Conservation (phyloP, 2,329 filamentous ascomycete genomes). For the Leptographium wingfieldii region DNA sequence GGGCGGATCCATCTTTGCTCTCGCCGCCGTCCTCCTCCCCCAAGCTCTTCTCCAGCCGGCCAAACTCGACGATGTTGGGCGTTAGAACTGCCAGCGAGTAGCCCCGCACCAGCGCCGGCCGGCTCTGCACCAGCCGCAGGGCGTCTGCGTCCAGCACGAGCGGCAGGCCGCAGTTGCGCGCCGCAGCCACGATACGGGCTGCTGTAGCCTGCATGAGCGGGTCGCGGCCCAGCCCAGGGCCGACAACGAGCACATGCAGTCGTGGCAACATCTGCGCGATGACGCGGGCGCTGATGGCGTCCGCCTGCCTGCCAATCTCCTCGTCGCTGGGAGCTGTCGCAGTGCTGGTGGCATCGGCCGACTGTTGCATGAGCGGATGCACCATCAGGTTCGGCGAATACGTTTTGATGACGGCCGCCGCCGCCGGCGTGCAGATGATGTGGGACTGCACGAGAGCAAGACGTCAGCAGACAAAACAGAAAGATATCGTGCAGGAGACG, state of each 20-base stretch:
- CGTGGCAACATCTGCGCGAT: slow-evolving; percentile 68
- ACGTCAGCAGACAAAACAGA: neutral
- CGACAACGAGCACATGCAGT: slow-evolving; percentile 84
- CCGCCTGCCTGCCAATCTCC: slow-evolving; percentile 39
- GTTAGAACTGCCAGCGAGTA: slow-evolving; percentile 81
- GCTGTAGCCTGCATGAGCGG: slow-evolving; percentile 81
- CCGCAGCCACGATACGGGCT: slow-evolving; percentile 64
- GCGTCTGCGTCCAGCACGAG: slow-evolving; percentile 91
- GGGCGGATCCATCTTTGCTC: slow-evolving; percentile 13
- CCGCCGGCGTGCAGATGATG: slow-evolving; percentile 87
- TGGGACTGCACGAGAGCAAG: slow-evolving; percentile 49
- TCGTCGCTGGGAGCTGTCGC: slow-evolving; percentile 25
- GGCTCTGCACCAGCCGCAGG: slow-evolving; percentile 60
- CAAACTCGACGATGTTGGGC: slow-evolving; percentile 91
- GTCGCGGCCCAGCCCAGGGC: slow-evolving; percentile 84
- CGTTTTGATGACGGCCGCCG: slow-evolving; percentile 83
- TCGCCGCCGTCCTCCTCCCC: slow-evolving; percentile 16
- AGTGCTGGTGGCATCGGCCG: slow-evolving; percentile 18
- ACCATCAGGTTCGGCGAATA: slow-evolving; percentile 99
- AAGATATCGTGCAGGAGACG: neutral
- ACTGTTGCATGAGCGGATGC: slow-evolving; percentile 85
- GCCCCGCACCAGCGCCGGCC: slow-evolving; percentile 65
- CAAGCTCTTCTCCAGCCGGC: slow-evolving; percentile 62
- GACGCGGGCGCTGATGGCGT: slow-evolving; percentile 52
- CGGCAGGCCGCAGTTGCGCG: slow-evolving; percentile 57